Conservation (phyloP, 2,329 filamentous ascomycete species). For the Penicillium freii region DNA sequence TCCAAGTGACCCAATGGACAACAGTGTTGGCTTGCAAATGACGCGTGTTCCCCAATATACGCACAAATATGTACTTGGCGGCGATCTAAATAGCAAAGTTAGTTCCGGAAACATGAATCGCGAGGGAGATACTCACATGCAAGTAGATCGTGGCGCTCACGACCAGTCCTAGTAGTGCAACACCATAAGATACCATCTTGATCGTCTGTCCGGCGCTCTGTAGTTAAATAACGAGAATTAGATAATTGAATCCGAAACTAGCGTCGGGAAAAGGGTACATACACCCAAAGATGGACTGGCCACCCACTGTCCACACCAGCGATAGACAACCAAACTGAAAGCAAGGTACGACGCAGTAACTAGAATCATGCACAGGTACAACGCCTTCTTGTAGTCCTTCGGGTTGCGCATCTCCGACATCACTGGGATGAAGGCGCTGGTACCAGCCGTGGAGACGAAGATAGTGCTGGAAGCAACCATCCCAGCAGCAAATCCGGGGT, state of each 20-base stretch:
- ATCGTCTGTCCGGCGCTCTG: conserved; percentile 53
- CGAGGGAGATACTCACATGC: conserved; percentile 20
- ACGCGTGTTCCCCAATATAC: conserved; percentile 49
- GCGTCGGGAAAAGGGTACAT: background rate
- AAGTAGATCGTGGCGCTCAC: conserved; percentile 49
- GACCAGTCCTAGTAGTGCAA: conserved; percentile 55
- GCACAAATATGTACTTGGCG: conserved; percentile 55
- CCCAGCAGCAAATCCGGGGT: conserved; percentile 57
- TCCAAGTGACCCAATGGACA: conserved; percentile 53
- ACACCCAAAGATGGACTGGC: conserved; percentile 57
- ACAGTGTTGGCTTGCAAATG: conserved; percentile 51
- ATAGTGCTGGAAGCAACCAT: conserved; percentile 58
- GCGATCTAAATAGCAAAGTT: conserved; percentile 38
- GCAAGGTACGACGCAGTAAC: conserved; percentile 56
- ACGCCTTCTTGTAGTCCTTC: conserved; percentile 57
- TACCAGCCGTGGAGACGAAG: conserved; percentile 57
- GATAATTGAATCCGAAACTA: too few relatives aligned
- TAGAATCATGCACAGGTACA: conserved; percentile 58
- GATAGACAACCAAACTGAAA: conserved; percentile 59
- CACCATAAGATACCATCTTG: conserved; percentile 61
- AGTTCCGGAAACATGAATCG: background rate
- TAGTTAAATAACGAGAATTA: background rate
- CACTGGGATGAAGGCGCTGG: conserved; percentile 60
- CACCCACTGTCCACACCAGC: conserved; percentile 60
- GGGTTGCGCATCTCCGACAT: conserved; percentile 63